Evolutionary conservation across 345 rosid species (phyloP).

Genomic region (Pugionium cornutum): DNA sequence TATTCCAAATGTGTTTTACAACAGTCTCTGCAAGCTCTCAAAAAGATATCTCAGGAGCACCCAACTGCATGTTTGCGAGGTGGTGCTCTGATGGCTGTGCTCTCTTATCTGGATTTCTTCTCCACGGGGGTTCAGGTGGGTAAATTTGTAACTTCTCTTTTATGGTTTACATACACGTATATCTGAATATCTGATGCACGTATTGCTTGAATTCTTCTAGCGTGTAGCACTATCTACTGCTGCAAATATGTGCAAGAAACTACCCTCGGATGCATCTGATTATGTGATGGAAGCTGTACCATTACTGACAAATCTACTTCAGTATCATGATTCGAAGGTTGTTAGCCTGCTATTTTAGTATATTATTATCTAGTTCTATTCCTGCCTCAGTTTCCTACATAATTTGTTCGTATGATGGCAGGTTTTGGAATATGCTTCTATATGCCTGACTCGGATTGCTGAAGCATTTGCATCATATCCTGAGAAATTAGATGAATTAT

Average conservation of each 20-base stretch:
- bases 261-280: slow-evolving; percentile 98
- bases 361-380: background rate
- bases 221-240: slow-evolving; percentile 98
- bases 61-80: slow-evolving; percentile 98
- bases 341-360: background rate
- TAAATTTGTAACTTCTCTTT: slow-evolving; percentile 17
- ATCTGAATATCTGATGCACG: slow-evolving; percentile 14
- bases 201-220: slow-evolving; percentile 40
- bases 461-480: slow-evolving; percentile 95
- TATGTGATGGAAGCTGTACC: slow-evolving; percentile 99
- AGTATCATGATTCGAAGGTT: slow-evolving; percentile 96
- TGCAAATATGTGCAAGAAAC: slow-evolving; percentile 99
- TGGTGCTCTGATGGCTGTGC: slow-evolving; percentile 99
- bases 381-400: slow-evolving; percentile 5
- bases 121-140: slow-evolving; percentile 98
- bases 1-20: slow-evolving; percentile 15
- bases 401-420: slow-evolving; percentile 36
- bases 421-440: slow-evolving; percentile 99
- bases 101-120: slow-evolving; percentile 96
- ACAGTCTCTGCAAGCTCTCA: slow-evolving; percentile 96
- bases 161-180: background rate
- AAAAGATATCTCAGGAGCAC: slow-evolving; percentile 99
- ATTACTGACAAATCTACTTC: slow-evolving; percentile 91
- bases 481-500: slow-evolving; percentile 86
- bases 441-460: slow-evolving; percentile 95